Conservation (phyloP, 139 green algal genomes). For the Chlamydomonas sp. region DNA sequence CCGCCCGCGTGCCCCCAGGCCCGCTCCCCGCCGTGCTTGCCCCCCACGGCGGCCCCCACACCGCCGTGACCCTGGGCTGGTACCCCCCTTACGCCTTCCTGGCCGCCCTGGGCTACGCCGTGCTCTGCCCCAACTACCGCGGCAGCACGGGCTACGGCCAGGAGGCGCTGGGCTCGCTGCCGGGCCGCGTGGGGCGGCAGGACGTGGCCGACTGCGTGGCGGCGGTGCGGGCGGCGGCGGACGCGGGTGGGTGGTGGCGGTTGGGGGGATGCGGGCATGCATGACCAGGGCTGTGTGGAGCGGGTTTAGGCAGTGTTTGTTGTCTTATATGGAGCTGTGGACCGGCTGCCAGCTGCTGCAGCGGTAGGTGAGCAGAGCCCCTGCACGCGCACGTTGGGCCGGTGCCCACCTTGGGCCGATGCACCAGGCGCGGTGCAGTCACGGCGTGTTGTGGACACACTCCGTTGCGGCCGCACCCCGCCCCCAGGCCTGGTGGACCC, state of each 20-base stretch:
- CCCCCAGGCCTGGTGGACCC: conserved; percentile 66
- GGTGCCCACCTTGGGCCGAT: too few species aligned
- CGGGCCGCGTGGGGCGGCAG: conserved; percentile 73
- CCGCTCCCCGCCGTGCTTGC: conserved; percentile 75
- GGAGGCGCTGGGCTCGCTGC: conserved; percentile 80
- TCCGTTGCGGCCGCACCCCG: not conserved
- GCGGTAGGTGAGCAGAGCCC: too few species aligned
- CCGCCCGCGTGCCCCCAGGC: not conserved
- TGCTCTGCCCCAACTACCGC: conserved; percentile 82
- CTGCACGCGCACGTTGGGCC: too few species aligned
- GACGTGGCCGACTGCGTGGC: conserved; percentile 93
- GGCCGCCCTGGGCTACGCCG: conserved; percentile 72
- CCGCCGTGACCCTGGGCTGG: conserved; percentile 71
- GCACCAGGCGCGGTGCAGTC: not conserved
- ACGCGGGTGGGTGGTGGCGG: conserved; percentile 46
- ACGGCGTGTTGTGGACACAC: not conserved
- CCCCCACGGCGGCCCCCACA: conserved; percentile 92
- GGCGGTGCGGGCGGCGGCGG: conserved; percentile 68
- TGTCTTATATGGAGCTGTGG: not conserved
- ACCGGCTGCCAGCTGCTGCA: too few species aligned
- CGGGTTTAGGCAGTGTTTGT: not conserved
- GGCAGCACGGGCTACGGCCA: conserved; percentile 60
- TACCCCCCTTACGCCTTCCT: conserved; percentile 78
- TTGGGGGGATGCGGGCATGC: not conserved
- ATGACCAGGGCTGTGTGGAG: not conserved